Evolutionary conservation across 1,139 yeast genomes (phyloP).

Genomic region (Protomyces inouyei): DNA sequence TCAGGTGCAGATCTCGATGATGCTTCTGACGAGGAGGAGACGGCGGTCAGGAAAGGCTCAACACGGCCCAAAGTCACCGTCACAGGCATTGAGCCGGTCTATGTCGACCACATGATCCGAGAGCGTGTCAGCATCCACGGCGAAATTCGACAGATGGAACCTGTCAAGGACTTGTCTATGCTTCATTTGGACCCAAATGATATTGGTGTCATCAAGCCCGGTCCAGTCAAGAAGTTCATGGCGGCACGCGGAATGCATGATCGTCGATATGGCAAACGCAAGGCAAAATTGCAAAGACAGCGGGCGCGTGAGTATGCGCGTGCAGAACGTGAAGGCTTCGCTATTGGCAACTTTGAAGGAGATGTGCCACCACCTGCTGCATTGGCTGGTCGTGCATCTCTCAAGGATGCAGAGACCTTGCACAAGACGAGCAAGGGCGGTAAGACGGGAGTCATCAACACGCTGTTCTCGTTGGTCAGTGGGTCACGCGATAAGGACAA

Average conservation of each 20-base stretch:
- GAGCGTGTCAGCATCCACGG: slow-evolving; percentile 23
- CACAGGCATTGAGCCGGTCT: slow-evolving; percentile 18
- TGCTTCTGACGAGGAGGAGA: neutral
- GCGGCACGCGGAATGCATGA: slow-evolving; percentile 20
- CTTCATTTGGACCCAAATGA: slow-evolving; percentile 11
- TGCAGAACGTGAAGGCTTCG: slow-evolving; percentile 22
- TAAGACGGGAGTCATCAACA: slow-evolving; percentile 18
- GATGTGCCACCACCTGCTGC: slow-evolving; percentile 24
- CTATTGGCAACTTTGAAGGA: slow-evolving; percentile 14
- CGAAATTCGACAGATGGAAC: slow-evolving; percentile 23
- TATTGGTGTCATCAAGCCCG: slow-evolving; percentile 25
- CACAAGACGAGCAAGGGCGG: slow-evolving; percentile 18
- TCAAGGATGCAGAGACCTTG: slow-evolving; percentile 9
- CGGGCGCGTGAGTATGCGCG: slow-evolving; percentile 26
- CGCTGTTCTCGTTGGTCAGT: slow-evolving; percentile 22
- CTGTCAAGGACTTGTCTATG: slow-evolving; percentile 6
- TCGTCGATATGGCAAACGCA: slow-evolving; percentile 10
- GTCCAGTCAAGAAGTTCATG: slow-evolving; percentile 25
- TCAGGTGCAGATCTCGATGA: neutral
- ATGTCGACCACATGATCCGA: slow-evolving; percentile 26
- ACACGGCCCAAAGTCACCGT: slow-evolving; percentile 14
- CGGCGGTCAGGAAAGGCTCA: neutral
- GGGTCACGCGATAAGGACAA: slow-evolving; percentile 17
- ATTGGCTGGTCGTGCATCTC: slow-evolving; percentile 19
- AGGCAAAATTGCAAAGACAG: slow-evolving; percentile 16